Percentiles rank a stretch among this genome's conserved stretches.
Evolutionary conservation across 2,329 filamentous ascomycete species (phyloP).

Genomic region (Tolypocladium endophyticum): DNA sequence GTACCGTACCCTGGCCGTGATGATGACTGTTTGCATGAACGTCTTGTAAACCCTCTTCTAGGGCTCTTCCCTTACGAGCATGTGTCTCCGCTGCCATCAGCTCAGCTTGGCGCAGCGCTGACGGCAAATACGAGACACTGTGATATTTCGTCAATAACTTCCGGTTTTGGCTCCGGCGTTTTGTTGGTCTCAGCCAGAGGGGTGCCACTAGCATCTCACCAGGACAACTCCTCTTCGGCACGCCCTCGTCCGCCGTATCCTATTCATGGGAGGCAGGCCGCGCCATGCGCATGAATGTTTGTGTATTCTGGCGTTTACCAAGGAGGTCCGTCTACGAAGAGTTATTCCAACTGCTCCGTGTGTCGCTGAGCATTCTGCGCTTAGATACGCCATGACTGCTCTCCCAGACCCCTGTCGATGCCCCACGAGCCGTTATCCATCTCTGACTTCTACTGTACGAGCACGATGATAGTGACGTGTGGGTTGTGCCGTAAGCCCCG

Average conservation of each 20-base stretch:
- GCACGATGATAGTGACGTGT: background rate
- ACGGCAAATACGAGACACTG: background rate
- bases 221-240: background rate
- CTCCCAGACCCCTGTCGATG: background rate
- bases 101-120: background rate
- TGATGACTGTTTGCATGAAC: background rate
- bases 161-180: background rate
- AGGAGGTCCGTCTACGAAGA: too few relatives aligned
- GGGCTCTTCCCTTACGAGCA: background rate
- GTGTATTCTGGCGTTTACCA: background rate
- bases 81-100: background rate
- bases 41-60: background rate
- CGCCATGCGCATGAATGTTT: background rate
- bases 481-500: background rate
- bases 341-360: too few relatives aligned
- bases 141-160: background rate
- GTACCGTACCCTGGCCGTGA: background rate
- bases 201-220: background rate
- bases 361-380: background rate
- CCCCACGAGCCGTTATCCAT: background rate
- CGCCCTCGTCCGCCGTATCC: background rate
- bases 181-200: background rate
- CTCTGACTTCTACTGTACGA: too few relatives aligned
- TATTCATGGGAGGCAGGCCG: too few relatives aligned
- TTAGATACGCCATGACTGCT: background rate